These are phyloP conservation scores for Tylopilus intermedius DNA, from an alignment of 768 basidiomycete genomes.

Conservation along the genomic window DNA sequence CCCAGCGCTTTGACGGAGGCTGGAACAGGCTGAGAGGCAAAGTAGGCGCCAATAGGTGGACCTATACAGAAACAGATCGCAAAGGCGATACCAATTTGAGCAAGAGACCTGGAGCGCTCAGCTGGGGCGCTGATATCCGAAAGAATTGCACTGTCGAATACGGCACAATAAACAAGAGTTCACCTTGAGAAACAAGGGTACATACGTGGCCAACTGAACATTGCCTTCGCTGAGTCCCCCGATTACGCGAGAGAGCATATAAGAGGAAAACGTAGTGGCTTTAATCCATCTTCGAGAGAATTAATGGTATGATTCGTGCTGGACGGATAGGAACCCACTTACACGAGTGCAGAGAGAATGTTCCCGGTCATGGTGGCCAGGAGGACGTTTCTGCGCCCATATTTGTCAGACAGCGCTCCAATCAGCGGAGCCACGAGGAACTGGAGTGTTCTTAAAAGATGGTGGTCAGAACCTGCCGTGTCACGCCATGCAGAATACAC, in stretches of 20 bases:
- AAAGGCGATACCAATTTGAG: slow-evolving; percentile 94
- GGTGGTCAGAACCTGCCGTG: slow-evolving; percentile 31
- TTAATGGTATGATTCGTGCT: neutral
- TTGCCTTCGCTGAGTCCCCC: slow-evolving; percentile 97
- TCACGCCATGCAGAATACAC: slow-evolving; percentile 36
- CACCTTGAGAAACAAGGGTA: slow-evolving; percentile 10
- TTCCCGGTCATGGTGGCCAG: slow-evolving; percentile 91
- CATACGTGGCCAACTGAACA: slow-evolving; percentile 91
- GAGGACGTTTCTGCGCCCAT: slow-evolving; percentile 82
- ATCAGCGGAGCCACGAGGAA: slow-evolving; percentile 80
- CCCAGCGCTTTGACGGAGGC: slow-evolving; percentile 50
- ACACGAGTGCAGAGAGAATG: slow-evolving; percentile 83
- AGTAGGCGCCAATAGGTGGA: slow-evolving; percentile 93
- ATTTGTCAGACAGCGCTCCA: slow-evolving; percentile 80
- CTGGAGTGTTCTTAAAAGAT: slow-evolving; percentile 62
- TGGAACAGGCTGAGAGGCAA: slow-evolving; percentile 81
- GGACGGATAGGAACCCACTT: slow-evolving; percentile 27
- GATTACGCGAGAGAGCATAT: slow-evolving; percentile 83
- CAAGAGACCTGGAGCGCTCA: slow-evolving; percentile 79
- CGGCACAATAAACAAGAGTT: neutral
- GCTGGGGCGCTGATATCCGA: slow-evolving; percentile 82
- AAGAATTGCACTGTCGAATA: slow-evolving; percentile 69
- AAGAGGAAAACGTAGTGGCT: slow-evolving; percentile 86
- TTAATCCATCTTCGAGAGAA: slow-evolving; percentile 66
- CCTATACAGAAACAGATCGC: slow-evolving; percentile 91